Percentiles rank a stretch among this genome's conserved stretches.
Evolutionary conservation across 371 early-diverging fungal genomes (phyloP).

Genomic region (Rhizopus arrhizus): DNA sequence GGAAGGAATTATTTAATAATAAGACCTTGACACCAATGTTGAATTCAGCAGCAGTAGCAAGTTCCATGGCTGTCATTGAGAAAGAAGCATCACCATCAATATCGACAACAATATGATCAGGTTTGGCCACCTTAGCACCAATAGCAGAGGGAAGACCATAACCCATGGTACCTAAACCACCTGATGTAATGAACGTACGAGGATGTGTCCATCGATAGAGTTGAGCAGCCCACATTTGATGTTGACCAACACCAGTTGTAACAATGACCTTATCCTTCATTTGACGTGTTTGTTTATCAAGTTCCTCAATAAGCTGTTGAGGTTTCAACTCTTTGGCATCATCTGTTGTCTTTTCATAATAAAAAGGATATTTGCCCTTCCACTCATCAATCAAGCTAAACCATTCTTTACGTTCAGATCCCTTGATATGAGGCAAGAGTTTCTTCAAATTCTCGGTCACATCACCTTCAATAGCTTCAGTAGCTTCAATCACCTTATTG

Average conservation of each 20-base stretch:
- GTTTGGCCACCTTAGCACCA: slow-evolving; percentile 93
- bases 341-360: slow-evolving; percentile 56
- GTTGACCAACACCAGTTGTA: slow-evolving; percentile 97
- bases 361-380: slow-evolving; percentile 92
- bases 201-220: slow-evolving; percentile 88
- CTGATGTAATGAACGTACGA: slow-evolving; percentile 88
- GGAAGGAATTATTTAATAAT: slow-evolving; percentile 96
- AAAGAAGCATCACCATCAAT: slow-evolving; percentile 97
- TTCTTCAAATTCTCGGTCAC: slow-evolving; percentile 81
- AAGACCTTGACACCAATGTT: slow-evolving; percentile 95
- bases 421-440: slow-evolving; percentile 78
- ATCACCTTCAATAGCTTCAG: slow-evolving; percentile 93
- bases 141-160: slow-evolving; percentile 94
- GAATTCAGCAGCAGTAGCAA: slow-evolving; percentile 94
- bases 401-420: slow-evolving; percentile 79
- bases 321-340: slow-evolving; percentile 73
- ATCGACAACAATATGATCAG: slow-evolving; percentile 92
- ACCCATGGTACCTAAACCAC: slow-evolving; percentile 98
- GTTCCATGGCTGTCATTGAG: slow-evolving; percentile 96
- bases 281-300: slow-evolving; percentile 78
- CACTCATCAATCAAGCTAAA: slow-evolving; percentile 75
- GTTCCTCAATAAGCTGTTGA: slow-evolving; percentile 90
- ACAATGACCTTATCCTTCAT: slow-evolving; percentile 91
- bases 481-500: slow-evolving; percentile 93
- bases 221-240: slow-evolving; percentile 98